Evolutionary conservation across 176 grass and related monocot species (phyloP).

Genomic region (Lolium multiflorum): DNA sequence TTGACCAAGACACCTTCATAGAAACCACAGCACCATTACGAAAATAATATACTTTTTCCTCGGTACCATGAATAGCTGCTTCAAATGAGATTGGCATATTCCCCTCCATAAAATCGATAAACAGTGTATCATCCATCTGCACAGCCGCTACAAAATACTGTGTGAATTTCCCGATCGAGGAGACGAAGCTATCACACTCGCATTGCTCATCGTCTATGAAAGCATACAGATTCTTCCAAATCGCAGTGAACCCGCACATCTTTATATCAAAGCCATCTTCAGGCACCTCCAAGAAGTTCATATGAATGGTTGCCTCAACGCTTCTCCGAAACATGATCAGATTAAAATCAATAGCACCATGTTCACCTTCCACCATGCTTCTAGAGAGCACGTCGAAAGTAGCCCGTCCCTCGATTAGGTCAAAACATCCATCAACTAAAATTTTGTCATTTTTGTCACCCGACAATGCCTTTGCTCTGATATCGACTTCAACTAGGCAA

Average conservation of each 20-base stretch:
- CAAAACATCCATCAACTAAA: constrained; percentile 29
- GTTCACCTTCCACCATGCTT: background rate
- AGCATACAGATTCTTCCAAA: background rate
- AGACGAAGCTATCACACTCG: background rate
- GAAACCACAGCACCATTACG: background rate
- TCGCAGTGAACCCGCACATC: constrained; percentile 16
- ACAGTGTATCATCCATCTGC: background rate
- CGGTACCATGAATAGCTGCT: constrained; percentile 9
- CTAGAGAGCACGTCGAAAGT: background rate
- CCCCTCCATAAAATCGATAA: constrained; percentile 23
- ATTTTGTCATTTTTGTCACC: background rate
- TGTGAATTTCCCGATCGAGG: background rate
- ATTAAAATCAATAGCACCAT: constrained; percentile 11
- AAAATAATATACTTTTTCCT: background rate
- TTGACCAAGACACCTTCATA: background rate
- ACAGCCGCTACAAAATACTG: constrained; percentile 13
- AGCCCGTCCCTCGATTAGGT: background rate
- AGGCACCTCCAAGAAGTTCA: constrained; percentile 13
- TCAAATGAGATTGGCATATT: background rate
- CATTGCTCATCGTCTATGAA: constrained; percentile 11
- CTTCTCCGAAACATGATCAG: background rate
- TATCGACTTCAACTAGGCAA: constrained; percentile 33
- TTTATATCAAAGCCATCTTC: constrained; percentile 2
- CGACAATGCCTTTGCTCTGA: background rate
- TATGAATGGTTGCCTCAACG: constrained; percentile 22